A percentile compares a stretch with the other conserved stretches of the same genome.
Conservation (phyloP, 441 rosid genomes). For the Manihot esculenta region DNA sequence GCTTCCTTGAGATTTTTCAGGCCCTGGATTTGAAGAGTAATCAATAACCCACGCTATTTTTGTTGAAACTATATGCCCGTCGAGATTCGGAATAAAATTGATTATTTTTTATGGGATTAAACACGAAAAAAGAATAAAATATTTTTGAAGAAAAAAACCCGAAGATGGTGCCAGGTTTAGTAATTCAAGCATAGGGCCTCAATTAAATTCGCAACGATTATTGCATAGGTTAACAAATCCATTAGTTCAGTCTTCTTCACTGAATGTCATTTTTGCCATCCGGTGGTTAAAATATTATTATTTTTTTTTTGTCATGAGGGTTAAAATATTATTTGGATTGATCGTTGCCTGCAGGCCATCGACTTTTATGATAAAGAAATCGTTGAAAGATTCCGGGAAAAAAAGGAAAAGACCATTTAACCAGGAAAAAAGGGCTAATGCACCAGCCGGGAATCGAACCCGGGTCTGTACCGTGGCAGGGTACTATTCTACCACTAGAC, state of each 20-base stretch:
- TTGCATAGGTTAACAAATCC: not conserved
- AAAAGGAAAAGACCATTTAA: not conserved
- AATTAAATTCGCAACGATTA: not conserved
- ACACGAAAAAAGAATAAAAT: not conserved
- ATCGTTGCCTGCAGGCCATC: no score
- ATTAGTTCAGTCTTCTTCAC: constrained; percentile 11
- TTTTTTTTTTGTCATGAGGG: no score
- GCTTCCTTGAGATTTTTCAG: not conserved
- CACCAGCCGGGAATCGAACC: constrained; percentile 87
- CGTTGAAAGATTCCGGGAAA: no score
- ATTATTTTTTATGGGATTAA: not conserved
- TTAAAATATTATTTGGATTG: not conserved
- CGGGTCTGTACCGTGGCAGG: constrained; percentile 79
- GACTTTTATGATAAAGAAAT: no score
- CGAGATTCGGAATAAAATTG: not conserved
- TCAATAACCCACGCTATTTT: not conserved
- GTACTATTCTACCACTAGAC: constrained; percentile 84
- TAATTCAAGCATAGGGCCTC: not conserved
- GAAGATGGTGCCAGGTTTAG: not conserved
- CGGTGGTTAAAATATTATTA: not conserved
- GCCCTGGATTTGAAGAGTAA: not conserved
- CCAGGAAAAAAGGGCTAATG: not conserved
- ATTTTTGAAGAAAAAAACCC: no score
- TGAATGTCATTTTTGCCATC: not conserved
- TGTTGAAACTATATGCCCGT: not conserved